Evolutionary conservation across 148 eudicot genomes (phyloP).

Genomic region (Heliosperma pusillum): DNA sequence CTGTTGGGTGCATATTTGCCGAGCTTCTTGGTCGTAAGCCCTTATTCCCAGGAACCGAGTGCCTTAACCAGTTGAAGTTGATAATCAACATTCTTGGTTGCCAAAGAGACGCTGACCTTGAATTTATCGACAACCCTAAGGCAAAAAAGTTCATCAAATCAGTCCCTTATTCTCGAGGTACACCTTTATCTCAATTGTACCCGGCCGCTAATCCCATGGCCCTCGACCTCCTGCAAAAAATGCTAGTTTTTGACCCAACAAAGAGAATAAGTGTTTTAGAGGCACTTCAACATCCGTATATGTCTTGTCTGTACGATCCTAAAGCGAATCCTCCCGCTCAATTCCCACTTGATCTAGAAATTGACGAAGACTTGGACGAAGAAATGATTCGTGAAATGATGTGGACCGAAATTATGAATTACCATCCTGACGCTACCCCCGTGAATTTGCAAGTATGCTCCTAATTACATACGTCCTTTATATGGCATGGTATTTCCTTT

Average conservation of each 20-base stretch:
- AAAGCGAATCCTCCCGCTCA: conserved; percentile 48
- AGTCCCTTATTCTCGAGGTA: conserved; percentile 49
- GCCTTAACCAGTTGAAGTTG: conserved; percentile 57
- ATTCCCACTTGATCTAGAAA: conserved; percentile 55
- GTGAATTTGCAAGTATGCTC: conserved; percentile 26
- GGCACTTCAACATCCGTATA: conserved; percentile 67
- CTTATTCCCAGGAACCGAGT: conserved; percentile 60
- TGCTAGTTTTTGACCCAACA: conserved; percentile 60
- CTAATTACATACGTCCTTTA: conserved; percentile 7
- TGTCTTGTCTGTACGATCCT: conserved; percentile 58
- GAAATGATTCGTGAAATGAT: conserved; percentile 59
- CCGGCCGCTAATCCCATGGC: conserved; percentile 63
- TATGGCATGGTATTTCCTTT: conserved; percentile 11
- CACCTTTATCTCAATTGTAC: conserved; percentile 44
- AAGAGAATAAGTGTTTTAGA: conserved; percentile 65
- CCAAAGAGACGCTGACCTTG: conserved; percentile 50
- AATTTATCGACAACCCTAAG: conserved; percentile 58
- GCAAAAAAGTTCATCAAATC: conserved; percentile 47
- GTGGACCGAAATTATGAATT: conserved; percentile 66
- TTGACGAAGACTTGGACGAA: conserved; percentile 56
- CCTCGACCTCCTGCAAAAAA: conserved; percentile 56
- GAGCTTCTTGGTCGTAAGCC: conserved; percentile 72
- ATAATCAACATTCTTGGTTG: conserved; percentile 61
- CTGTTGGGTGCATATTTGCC: conserved; percentile 72
- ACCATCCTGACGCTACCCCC: conserved; percentile 50